These are phyloP conservation scores for Ramichloridium luteum DNA, from an alignment of 2,329 filamentous ascomycete species.

Conservation along the genomic window DNA sequence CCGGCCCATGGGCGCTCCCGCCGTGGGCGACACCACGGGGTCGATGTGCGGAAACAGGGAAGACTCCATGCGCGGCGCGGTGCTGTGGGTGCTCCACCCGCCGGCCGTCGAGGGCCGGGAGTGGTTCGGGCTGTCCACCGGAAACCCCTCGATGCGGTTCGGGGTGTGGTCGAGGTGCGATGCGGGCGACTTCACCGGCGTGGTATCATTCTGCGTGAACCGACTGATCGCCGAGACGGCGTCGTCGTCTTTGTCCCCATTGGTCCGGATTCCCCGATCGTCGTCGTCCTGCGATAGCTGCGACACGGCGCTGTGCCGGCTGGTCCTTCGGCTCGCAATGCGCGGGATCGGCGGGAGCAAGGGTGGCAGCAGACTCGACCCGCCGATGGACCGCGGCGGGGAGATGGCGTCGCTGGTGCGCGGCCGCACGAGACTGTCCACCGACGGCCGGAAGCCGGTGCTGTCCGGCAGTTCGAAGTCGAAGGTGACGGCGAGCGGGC, in stretches of 20 bases:
- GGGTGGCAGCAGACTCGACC: conserved; percentile 27
- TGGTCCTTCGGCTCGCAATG: conserved; percentile 17
- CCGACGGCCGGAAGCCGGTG: conserved; percentile 4
- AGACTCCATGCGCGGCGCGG: conserved; percentile 13
- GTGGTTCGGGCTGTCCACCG: neutral
- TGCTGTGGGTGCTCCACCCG: conserved; percentile 5
- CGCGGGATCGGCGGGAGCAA: conserved; percentile 32
- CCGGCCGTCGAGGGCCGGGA: conserved; percentile 10
- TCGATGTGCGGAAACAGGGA: conserved; percentile 14
- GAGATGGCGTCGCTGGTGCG: conserved; percentile 16
- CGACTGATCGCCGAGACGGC: neutral
- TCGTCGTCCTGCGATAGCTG: neutral
- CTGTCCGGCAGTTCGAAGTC: conserved; percentile 17
- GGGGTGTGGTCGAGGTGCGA: too few species aligned
- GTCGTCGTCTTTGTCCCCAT: neutral
- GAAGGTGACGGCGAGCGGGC: conserved; percentile 21
- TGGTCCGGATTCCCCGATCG: too few species aligned
- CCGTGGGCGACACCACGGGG: conserved; percentile 4
- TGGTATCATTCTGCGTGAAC: neutral
- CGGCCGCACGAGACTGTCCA: conserved; percentile 10
- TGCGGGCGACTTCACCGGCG: neutral
- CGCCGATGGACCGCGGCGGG: neutral
- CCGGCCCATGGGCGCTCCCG: conserved; percentile 18
- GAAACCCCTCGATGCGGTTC: too few species aligned
- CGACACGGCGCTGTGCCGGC: conserved; percentile 2